These are phyloP conservation scores for Coniochaeta hoffmannii DNA, from an alignment of 2,329 filamentous ascomycete genomes.

Conservation along the genomic window DNA sequence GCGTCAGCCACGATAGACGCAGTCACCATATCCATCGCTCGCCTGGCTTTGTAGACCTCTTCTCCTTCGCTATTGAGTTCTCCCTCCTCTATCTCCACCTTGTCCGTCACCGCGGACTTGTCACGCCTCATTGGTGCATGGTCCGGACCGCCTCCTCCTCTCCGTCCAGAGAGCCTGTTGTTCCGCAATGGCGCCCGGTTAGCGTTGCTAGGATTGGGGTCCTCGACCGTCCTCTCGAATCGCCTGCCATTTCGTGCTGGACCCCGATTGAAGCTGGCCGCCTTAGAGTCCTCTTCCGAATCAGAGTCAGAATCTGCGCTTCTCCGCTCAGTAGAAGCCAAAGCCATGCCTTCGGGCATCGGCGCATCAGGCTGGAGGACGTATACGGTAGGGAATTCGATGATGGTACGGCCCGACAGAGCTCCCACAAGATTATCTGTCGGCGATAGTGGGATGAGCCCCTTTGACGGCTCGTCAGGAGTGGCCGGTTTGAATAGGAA, in stretches of 20 bases:
- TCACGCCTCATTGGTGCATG: not conserved
- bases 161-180: not conserved
- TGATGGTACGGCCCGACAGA: constrained; percentile 49
- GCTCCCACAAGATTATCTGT: constrained; percentile 39
- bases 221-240: not conserved
- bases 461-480: not conserved
- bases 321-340: constrained; percentile 15
- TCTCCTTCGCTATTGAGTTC: not conserved
- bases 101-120: not conserved
- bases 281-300: not conserved
- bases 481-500: constrained; percentile 16
- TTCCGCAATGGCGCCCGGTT: not conserved
- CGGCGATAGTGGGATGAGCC: constrained; percentile 46
- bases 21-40: not conserved
- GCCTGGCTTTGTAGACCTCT: not conserved
- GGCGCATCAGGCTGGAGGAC: constrained; percentile 31
- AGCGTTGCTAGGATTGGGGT: not conserved
- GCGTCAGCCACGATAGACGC: not conserved
- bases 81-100: not conserved
- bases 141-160: not conserved
- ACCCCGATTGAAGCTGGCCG: not conserved
- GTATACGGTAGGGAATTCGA: constrained; percentile 69
- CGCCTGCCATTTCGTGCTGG: not conserved
- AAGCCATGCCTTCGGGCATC: constrained; percentile 15
- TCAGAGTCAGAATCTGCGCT: not conserved